Conservation (phyloP, 108 stramenopile species). For the Conticribra guillardii region DNA sequence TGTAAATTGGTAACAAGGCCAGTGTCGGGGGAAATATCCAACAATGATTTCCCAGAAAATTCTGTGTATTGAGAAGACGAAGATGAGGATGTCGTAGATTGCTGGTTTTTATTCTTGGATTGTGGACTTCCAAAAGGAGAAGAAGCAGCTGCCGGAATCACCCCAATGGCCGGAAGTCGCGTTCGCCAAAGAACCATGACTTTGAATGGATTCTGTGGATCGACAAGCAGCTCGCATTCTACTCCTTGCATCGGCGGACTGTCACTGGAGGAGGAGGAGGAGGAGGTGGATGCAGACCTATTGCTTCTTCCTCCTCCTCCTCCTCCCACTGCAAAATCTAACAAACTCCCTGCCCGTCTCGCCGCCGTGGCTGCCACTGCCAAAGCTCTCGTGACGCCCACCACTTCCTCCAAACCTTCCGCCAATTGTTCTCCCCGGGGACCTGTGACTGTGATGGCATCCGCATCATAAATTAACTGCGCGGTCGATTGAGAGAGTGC, state of each 20-base stretch:
- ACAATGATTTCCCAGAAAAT: conserved; percentile 31
- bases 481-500: conserved; percentile 2
- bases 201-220: conserved; percentile 33
- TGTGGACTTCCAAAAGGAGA: background rate
- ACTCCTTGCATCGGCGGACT: too few species aligned
- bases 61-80: conserved; percentile 20
- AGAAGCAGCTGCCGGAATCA: background rate
- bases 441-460: conserved; percentile 39
- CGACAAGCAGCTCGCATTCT: conserved; percentile 42
- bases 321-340: conserved; percentile 35
- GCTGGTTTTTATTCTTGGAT: background rate
- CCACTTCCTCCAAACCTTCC: conserved; percentile 42
- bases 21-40: conserved; percentile 13
- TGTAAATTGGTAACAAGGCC: conserved; percentile 36
- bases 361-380: conserved; percentile 30
- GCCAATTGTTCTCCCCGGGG: conserved; percentile 34
- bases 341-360: conserved; percentile 33
- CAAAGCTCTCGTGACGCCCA: conserved; percentile 36
- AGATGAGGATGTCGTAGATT: background rate
- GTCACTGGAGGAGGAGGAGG: too few species aligned
- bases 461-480: conserved; percentile 29
- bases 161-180: conserved; percentile 19
- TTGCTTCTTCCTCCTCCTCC: background rate
- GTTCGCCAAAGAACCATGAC: conserved; percentile 40
- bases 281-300: conserved; percentile 1